Evolutionary conservation across 495 filamentous ascomycete species (phyloP), one percentile per base, ranked within the genome.

Genomic region (Penicillium cinerascens): DNA sequence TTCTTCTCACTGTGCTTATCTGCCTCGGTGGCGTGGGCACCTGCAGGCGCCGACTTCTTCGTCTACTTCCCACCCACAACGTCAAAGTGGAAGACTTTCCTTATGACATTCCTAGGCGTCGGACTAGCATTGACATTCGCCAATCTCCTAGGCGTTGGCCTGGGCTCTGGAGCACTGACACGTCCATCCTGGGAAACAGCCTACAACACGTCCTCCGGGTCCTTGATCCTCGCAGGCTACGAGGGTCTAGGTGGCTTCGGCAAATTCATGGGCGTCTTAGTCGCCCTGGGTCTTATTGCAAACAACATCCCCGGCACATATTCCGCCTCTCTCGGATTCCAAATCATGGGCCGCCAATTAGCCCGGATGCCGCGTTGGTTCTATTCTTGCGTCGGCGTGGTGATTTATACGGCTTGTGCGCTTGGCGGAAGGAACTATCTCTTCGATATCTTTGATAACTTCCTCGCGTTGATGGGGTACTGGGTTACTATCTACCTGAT

Each of bases 221-320:
- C 82, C 0, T 73, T 90, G 6, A 76, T 89, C 15, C 72, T 85
- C 0, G 78, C 78, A 27, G 81, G 76, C 10, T 87, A 73, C 52
- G 63, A 59, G 2, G 72, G 74, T 4, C 73, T 90, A 0, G 79
- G 79, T 16, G 68, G 68, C 0, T 87, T 88, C 51, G 86, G 86
- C 3, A 81, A 79, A 54, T 82, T 88, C 69, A 29, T 81, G 59
- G 73, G 76, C 4, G 81, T 87, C 2, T 54, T 89, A 4, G 71
- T 86, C 18, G 79, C 84, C 0, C 64, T 89, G 4, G 84, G 86
- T 1, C 63, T 85, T 2, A 78, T 88, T 40, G 74, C 82, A 3
- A 89, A 89, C 59, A 79, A 81, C 37, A 76, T 88, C 39, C 76
- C 84, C 0, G 78, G 83, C 0, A 81, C 79, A 1, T 89, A 87